Base-by-base conservation (phyloP, 371 early-diverging fungal genomes). In the Mucor circinelloides region DNA sequence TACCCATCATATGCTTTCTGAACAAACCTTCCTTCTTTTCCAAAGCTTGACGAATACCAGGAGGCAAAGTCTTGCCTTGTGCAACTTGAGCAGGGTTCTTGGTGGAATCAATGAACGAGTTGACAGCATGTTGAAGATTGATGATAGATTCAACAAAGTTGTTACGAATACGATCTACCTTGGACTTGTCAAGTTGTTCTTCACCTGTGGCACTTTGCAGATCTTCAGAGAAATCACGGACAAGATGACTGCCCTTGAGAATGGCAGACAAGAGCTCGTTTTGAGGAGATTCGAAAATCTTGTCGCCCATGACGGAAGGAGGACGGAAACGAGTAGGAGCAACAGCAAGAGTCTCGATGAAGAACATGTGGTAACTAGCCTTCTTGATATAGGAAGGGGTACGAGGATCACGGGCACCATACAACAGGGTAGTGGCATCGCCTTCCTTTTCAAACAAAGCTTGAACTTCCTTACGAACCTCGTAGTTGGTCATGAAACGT, bases 1-100 rank as follows among this genome's bases (percentile, higher is more conserved):
- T 99, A 62, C 99, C 99, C 99, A 99, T 99, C 95, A 99, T 99
- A 80, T 99, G 98, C 84, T 95, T 97, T 63, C 99, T 88, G 88
- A 99, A 99, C 50, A 99, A 82, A 72, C 99, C 99, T 77, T 99
- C 99, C 87, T 99, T 99, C 93, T 99, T 99, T 82, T 99, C 99
- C 57, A 99, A 83, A 9, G 98, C 78, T 81, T 99, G 99, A 52
- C 96, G 94, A 60, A 99, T 94, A 73, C 99, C 99, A 9, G 94
- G 89, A 17, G 96, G 89, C 0, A 86, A 80, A 9, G 75, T 66
- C 62, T 84, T 74, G 67, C 89, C 87, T 61, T 89, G 86, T 19
- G 79, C 74, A 63, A 79, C 71, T 44, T 74, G 68, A n/a, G 69
- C 68, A 19, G 85, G 86, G 74, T 90, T 93, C 79, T 94, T 95